These are phyloP conservation scores for Ophiostoma tasmaniense DNA, from an alignment of 2,329 filamentous ascomycete genomes.

Conservation along the genomic window DNA sequence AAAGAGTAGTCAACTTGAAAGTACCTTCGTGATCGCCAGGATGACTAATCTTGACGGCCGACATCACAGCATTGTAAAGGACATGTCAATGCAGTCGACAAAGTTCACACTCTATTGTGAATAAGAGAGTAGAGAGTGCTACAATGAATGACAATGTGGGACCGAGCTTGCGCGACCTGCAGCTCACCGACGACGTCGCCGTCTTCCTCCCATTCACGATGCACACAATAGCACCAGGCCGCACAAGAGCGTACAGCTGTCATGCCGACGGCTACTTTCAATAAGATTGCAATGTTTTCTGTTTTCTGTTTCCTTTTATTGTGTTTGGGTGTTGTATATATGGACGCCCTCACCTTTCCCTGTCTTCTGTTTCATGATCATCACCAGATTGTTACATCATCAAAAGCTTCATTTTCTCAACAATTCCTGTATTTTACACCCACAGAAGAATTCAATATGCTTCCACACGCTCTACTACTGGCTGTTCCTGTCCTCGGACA, in stretches of 20 bases:
- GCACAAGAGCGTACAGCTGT: neutral
- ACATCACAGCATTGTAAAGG: too few relatives aligned
- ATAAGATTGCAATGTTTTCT: neutral
- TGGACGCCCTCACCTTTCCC: neutral
- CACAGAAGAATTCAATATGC: neutral
- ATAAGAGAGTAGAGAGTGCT: too few relatives aligned
- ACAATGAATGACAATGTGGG: too few relatives aligned
- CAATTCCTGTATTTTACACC: neutral
- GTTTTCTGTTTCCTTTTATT: neutral
- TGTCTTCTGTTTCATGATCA: too few relatives aligned
- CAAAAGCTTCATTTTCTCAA: too few relatives aligned
- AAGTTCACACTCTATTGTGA: too few relatives aligned
- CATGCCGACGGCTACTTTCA: neutral
- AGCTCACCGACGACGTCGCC: neutral
- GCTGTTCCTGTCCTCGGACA: neutral
- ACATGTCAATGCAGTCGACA: too few relatives aligned
- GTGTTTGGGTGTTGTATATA: neutral
- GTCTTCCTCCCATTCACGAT: conserved; percentile 1
- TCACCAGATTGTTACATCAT: too few relatives aligned
- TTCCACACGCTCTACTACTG: neutral
- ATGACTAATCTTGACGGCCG: neutral
- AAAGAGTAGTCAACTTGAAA: too few relatives aligned
- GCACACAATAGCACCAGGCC: conserved; percentile 5
- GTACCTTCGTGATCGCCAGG: neutral
- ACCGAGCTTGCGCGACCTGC: neutral